Conservation (phyloP, 805 yeast species). For the Saccharomycopsis malanga region DNA sequence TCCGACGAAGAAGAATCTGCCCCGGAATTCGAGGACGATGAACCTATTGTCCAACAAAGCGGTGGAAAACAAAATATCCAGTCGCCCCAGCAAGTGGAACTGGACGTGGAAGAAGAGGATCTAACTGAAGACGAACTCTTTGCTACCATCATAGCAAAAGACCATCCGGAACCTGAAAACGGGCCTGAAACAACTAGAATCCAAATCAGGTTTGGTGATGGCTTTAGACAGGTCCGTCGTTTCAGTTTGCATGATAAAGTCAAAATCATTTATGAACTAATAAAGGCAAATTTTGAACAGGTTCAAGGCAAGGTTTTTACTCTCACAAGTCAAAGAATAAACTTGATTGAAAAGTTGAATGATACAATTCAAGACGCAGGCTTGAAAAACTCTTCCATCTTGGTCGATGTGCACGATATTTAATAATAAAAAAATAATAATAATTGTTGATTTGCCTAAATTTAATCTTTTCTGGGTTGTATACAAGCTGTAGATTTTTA, state of each 20-base stretch:
- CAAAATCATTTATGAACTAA: conserved; percentile 50
- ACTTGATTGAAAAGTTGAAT: conserved; percentile 48
- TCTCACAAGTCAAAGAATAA: conserved; percentile 49
- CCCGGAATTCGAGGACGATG: conserved; percentile 20
- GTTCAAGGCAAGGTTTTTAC: conserved; percentile 44
- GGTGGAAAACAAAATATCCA: not conserved
- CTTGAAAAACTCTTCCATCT: conserved; percentile 71
- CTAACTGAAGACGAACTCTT: conserved; percentile 39
- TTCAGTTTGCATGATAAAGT: conserved; percentile 57
- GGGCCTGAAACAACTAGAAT: conserved; percentile 62
- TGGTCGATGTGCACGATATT: conserved; percentile 44
- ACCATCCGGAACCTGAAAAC: conserved; percentile 46
- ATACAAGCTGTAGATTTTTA: too few relatives aligned
- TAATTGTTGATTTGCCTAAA: too few relatives aligned
- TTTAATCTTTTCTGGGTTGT: too few relatives aligned
- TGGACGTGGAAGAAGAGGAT: conserved; percentile 25
- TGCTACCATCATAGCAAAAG: conserved; percentile 41
- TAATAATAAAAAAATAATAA: too few relatives aligned
- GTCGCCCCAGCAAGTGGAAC: conserved; percentile 10
- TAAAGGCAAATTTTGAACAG: conserved; percentile 50
- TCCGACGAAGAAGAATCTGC: conserved; percentile 17
- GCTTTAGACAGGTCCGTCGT: conserved; percentile 71
- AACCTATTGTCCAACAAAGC: not conserved
- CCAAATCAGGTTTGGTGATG: conserved; percentile 84
- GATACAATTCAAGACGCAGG: conserved; percentile 66